These are phyloP conservation scores for Neurospora cerealis DNA, from an alignment of 495 filamentous ascomycete genomes.

Conservation along the genomic window DNA sequence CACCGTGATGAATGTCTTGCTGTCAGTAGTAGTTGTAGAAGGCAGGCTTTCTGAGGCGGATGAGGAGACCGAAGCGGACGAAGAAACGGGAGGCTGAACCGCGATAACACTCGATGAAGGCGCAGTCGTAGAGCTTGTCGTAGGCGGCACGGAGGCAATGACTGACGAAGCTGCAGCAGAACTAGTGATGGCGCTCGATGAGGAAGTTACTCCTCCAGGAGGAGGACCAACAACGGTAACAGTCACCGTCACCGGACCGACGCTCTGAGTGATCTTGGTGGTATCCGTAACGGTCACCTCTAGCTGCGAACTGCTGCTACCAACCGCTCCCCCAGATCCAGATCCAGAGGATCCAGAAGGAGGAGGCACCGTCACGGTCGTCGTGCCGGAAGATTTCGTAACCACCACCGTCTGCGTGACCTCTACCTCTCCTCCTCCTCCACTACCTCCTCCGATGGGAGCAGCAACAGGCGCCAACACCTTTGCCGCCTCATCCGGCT, in stretches of 20 bases:
- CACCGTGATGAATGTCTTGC: constrained; percentile 2
- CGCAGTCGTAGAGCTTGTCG: background rate
- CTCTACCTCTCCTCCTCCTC: background rate
- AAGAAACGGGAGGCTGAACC: background rate
- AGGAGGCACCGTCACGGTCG: background rate
- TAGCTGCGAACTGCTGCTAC: background rate
- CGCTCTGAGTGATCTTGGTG: background rate
- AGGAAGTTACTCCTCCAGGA: background rate
- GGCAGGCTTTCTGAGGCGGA: background rate
- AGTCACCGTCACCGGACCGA: background rate
- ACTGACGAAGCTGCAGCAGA: background rate
- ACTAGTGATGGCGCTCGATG: background rate
- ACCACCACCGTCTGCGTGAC: background rate
- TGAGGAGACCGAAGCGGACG: background rate
- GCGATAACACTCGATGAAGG: background rate
- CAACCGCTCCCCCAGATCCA: background rate
- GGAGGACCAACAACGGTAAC: background rate
- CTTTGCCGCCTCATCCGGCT: constrained; percentile 14
- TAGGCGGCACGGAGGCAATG: background rate
- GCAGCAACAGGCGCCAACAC: constrained; percentile 16
- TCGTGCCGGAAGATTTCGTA: background rate
- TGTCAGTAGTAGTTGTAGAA: background rate
- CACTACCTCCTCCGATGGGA: background rate
- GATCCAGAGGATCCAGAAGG: background rate
- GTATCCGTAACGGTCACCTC: background rate